Percentiles rank a stretch among this genome's conserved stretches.
phyloP scores from a whole-genome alignment of 2,329 filamentous ascomycete species.

The Alternaria infectoria region DNA sequence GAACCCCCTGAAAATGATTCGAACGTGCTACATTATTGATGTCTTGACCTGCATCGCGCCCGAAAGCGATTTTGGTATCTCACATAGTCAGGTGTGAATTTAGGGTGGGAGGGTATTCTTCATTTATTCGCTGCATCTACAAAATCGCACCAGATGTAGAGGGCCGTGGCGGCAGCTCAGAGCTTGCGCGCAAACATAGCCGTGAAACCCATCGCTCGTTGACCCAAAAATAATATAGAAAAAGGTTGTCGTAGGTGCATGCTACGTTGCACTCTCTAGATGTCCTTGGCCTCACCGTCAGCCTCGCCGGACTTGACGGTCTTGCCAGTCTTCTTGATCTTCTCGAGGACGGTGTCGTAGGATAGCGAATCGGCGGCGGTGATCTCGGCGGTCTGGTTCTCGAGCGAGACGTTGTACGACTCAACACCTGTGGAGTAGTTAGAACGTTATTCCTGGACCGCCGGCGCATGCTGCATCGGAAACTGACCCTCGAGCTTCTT shows the following conservation, averaged over 20 bases:
- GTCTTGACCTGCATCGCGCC: background rate
- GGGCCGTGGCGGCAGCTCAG: slow-evolving; percentile 9
- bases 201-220: slow-evolving; percentile 25
- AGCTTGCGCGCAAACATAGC: slow-evolving; percentile 6
- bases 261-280: slow-evolving; percentile 21
- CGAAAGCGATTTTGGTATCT: background rate
- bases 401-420: slow-evolving; percentile 84
- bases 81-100: background rate
- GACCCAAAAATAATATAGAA: slow-evolving; percentile 22
- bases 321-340: slow-evolving; percentile 96
- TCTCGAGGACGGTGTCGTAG: slow-evolving; percentile 82
- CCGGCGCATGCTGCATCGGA: background rate
- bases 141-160: background rate
- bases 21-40: background rate
- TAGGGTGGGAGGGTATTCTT: slow-evolving; percentile 1
- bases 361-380: slow-evolving; percentile 71
- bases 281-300: slow-evolving; percentile 60
- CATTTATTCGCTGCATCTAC: slow-evolving; percentile 6
- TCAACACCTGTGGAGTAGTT: slow-evolving; percentile 71
- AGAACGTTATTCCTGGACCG: slow-evolving; percentile 7
- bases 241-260: background rate
- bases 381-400: slow-evolving; percentile 81
- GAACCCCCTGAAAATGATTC: background rate
- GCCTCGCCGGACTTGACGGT: slow-evolving; percentile 78
- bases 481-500: slow-evolving; percentile 85